Evolutionary conservation across 805 yeast species (phyloP).

Genomic region (Starmerella scarabaei): DNA sequence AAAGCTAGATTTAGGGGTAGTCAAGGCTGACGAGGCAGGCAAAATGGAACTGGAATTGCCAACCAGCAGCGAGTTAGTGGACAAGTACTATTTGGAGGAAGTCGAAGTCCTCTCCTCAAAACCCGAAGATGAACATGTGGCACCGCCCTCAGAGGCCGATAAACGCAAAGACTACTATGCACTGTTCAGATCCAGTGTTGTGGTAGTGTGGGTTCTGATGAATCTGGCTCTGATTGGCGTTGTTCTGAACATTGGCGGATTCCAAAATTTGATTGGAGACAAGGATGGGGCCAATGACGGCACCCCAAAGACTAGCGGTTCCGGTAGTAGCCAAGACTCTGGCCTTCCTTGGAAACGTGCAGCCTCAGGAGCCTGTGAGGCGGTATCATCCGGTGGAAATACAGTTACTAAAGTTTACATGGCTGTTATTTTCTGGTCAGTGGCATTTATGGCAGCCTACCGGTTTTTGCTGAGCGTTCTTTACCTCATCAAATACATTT

Average conservation of each 20-base stretch:
- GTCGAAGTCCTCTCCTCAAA: conserved; percentile 40
- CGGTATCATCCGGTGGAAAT: conserved; percentile 26
- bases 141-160: conserved; percentile 33
- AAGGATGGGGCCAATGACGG: conserved; percentile 22
- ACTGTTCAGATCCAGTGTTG: conserved; percentile 75
- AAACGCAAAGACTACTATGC: conserved; percentile 77
- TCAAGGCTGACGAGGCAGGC: conserved; percentile 55
- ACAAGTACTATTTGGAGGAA: conserved; percentile 55
- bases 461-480: conserved; percentile 63
- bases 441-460: conserved; percentile 77
- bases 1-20: conserved; percentile 68
- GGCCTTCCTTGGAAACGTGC: conserved; percentile 19
- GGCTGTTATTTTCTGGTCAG: conserved; percentile 82
- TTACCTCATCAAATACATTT: conserved; percentile 35
- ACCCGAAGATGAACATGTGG: conserved; percentile 25
- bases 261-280: conserved; percentile 27
- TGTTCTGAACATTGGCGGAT: conserved; percentile 75
- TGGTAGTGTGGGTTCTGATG: conserved; percentile 76
- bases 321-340: conserved; percentile 1
- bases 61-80: conserved; percentile 62
- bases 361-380: conserved; percentile 16
- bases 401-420: conserved; percentile 39
- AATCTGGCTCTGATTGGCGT: conserved; percentile 72
- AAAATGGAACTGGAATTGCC: conserved; percentile 61
- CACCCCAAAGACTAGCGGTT: conserved; percentile 15